Conservation (phyloP, 805 yeast species). For the Saccharomycopsis babjevae region DNA sequence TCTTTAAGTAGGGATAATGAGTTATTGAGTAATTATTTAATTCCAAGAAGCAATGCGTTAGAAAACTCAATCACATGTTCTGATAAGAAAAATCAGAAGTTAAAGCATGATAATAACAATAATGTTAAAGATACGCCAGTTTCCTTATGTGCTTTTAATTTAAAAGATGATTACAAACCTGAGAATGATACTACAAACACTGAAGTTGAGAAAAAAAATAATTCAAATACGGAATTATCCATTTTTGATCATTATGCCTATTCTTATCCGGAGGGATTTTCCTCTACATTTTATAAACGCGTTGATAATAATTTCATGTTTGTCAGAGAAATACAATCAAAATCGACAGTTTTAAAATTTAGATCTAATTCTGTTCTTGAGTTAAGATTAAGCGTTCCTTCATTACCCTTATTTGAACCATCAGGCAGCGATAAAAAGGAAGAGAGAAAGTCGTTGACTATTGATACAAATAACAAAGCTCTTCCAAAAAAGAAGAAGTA, state of each 20-base stretch:
- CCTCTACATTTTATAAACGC: slow-evolving; percentile 39
- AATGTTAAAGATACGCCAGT: slow-evolving; percentile 11
- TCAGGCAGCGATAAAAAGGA: background rate
- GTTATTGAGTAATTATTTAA: background rate
- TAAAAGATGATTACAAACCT: background rate
- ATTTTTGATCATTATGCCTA: background rate
- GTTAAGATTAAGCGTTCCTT: slow-evolving; percentile 34
- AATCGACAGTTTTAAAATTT: slow-evolving; percentile 32
- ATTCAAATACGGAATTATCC: background rate
- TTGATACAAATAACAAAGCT: background rate
- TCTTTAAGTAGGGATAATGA: background rate
- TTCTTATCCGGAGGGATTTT: slow-evolving; percentile 38
- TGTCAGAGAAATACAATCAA: slow-evolving; percentile 39
- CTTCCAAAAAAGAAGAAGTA: slow-evolving; percentile 21
- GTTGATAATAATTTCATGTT: slow-evolving; percentile 42
- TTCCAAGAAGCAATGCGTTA: background rate
- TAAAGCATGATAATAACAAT: background rate
- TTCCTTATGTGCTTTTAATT: slow-evolving; percentile 13
- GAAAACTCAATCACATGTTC: background rate
- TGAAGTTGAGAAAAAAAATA: background rate
- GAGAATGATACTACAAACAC: background rate
- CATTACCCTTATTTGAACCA: slow-evolving; percentile 15
- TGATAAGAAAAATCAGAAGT: background rate
- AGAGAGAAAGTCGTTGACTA: background rate
- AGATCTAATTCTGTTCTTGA: slow-evolving; percentile 28